Conservation (phyloP, 306 rosid genomes). For the Sechiopsis laciniata region DNA sequence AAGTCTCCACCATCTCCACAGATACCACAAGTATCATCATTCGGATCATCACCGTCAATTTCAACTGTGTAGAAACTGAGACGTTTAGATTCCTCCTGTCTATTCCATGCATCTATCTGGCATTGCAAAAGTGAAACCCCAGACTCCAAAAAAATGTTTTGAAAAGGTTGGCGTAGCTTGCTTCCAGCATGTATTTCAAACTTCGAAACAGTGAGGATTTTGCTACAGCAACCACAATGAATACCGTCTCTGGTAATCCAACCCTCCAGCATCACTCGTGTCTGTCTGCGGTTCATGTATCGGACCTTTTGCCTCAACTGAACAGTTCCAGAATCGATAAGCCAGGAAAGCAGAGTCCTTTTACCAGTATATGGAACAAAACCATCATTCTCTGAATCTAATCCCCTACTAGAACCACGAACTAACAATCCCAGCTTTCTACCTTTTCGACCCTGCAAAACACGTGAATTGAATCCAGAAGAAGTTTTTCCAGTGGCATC, state of each 20-base stretch:
- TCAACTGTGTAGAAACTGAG: slow-evolving; percentile 63
- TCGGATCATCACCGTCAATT: slow-evolving; percentile 77
- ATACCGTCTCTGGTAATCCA: slow-evolving; percentile 95
- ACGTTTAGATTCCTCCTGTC: slow-evolving; percentile 53
- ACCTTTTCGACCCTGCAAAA: slow-evolving; percentile 61
- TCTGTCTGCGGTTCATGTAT: slow-evolving; percentile 70
- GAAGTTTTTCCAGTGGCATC: slow-evolving; percentile 40
- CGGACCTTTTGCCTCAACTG: slow-evolving; percentile 85
- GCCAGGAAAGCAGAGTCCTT: slow-evolving; percentile 88
- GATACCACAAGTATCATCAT: slow-evolving; percentile 89
- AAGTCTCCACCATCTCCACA: slow-evolving; percentile 98
- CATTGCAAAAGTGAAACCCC: slow-evolving; percentile 88
- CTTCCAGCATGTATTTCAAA: slow-evolving; percentile 96
- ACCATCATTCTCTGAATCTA: slow-evolving; percentile 66
- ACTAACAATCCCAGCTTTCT: slow-evolving; percentile 74
- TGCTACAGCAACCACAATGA: slow-evolving; percentile 94
- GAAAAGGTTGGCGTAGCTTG: slow-evolving; percentile 86
- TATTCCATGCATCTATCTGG: slow-evolving; percentile 86
- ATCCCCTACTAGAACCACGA: slow-evolving; percentile 63
- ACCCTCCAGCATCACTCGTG: slow-evolving; percentile 73
- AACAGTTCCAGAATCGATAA: slow-evolving; percentile 70
- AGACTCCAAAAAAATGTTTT: slow-evolving; percentile 80
- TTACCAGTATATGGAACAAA: slow-evolving; percentile 91
- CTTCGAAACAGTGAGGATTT: slow-evolving; percentile 83
- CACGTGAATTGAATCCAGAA: slow-evolving; percentile 44